Conservation (phyloP, 257 asterid genomes). For the Nemophila menziesii region DNA sequence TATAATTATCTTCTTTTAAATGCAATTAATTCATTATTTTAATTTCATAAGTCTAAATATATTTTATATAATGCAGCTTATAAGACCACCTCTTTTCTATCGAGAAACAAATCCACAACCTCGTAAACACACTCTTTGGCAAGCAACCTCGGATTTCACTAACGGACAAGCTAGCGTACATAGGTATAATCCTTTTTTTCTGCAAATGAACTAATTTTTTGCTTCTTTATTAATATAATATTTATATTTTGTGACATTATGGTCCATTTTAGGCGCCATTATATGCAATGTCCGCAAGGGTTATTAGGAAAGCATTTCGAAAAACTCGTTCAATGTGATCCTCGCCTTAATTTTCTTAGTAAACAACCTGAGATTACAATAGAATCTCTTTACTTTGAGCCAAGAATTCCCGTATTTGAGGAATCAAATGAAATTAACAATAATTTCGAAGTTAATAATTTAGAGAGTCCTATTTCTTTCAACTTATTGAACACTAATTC, state of each 20-base stretch:
- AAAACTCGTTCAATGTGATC: conserved; percentile 90
- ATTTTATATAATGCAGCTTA: conserved; percentile 32
- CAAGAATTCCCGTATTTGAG: conserved; percentile 41
- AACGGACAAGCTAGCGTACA: conserved; percentile 77
- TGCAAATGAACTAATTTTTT: too few relatives aligned
- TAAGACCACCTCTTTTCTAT: conserved; percentile 79
- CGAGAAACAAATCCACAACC: conserved; percentile 95
- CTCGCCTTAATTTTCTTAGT: conserved; percentile 78
- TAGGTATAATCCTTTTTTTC: conserved; percentile 22
- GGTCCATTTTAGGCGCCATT: conserved; percentile 49
- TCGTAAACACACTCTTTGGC: conserved; percentile 95
- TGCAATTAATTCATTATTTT: not conserved
- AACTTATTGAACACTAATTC: conserved; percentile 60
- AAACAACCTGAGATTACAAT: conserved; percentile 64
- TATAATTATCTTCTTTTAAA: conserved; percentile 13
- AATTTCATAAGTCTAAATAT: not conserved
- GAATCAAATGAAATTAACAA: conserved; percentile 33
- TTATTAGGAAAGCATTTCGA: conserved; percentile 89
- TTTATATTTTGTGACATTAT: conserved; percentile 2
- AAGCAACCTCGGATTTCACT: conserved; percentile 84
- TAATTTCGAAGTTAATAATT: conserved; percentile 45
- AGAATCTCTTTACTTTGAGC: conserved; percentile 72
- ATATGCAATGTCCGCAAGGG: conserved; percentile 75
- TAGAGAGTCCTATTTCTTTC: conserved; percentile 48
- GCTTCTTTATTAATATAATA: too few relatives aligned